A percentile compares a stretch with the other conserved stretches of the same genome.
Conservation (phyloP, 345 rosid genomes). For the Diplotaxis tenuifolia region DNA sequence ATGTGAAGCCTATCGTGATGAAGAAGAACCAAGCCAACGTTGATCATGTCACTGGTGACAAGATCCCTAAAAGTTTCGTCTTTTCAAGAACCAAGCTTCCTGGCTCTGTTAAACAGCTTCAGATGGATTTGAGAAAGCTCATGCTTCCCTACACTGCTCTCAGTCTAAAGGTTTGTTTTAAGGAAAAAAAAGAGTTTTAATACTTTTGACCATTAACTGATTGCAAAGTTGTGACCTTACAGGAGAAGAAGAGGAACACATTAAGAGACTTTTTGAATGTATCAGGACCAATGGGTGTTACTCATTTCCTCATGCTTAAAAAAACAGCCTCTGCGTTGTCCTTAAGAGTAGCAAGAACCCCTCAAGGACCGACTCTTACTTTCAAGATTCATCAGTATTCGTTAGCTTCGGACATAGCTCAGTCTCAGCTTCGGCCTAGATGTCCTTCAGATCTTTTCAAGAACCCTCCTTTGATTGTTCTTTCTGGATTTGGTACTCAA, state of each 20-base stretch:
- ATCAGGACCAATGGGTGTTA: conserved; percentile 97
- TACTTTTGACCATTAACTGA: not conserved
- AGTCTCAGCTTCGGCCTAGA: conserved; percentile 82
- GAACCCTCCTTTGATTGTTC: conserved; percentile 88
- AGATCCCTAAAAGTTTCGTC: conserved; percentile 85
- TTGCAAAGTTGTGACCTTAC: conserved; percentile 23
- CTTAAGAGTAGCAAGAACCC: conserved; percentile 86
- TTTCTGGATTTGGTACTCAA: conserved; percentile 83
- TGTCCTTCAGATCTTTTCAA: conserved; percentile 92
- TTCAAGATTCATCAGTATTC: conserved; percentile 80
- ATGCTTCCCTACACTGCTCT: conserved; percentile 98
- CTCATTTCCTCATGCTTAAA: conserved; percentile 82
- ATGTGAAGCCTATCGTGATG: conserved; percentile 60
- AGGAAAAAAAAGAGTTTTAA: too few relatives aligned
- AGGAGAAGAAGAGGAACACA: conserved; percentile 90
- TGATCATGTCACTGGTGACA: conserved; percentile 82
- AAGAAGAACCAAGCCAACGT: conserved; percentile 55
- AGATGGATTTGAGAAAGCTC: conserved; percentile 82
- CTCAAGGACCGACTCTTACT: conserved; percentile 92
- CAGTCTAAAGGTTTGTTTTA: conserved; percentile 55
- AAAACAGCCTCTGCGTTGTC: conserved; percentile 67
- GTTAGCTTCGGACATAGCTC: conserved; percentile 71
- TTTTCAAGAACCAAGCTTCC: conserved; percentile 90
- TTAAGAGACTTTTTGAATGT: conserved; percentile 84
- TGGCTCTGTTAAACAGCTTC: conserved; percentile 67